These are phyloP conservation scores for Sporodiniella umbellata DNA, from an alignment of 371 early-diverging fungal species.

Conservation along the genomic window DNA sequence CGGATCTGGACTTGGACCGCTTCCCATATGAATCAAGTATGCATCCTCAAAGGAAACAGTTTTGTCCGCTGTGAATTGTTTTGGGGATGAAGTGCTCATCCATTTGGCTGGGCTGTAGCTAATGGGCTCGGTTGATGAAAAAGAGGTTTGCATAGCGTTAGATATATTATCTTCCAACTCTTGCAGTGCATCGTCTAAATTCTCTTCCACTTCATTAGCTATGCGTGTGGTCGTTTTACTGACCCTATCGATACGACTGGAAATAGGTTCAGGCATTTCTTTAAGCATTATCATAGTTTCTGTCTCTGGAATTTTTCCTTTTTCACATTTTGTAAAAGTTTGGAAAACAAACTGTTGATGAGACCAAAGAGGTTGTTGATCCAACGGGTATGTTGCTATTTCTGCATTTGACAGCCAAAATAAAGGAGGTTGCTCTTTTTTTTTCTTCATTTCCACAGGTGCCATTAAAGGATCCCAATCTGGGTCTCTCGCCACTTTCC, in stretches of 20 bases:
- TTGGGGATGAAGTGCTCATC: slow-evolving; percentile 22
- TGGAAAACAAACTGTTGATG: slow-evolving; percentile 53
- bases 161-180: slow-evolving; percentile 52
- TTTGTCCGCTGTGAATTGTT: slow-evolving; percentile 3
- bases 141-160: slow-evolving; percentile 49
- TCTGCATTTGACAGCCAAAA: slow-evolving; percentile 56
- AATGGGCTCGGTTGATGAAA: slow-evolving; percentile 31
- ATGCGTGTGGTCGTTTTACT: slow-evolving; percentile 35
- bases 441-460: slow-evolving; percentile 2
- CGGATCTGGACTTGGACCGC: slow-evolving; percentile 41
- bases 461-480: slow-evolving; percentile 47
- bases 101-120: slow-evolving; percentile 35
- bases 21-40: slow-evolving; percentile 53
- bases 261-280: slow-evolving; percentile 47
- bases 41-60: slow-evolving; percentile 64
- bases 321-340: slow-evolving; percentile 34
- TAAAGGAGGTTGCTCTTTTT: slow-evolving; percentile 11
- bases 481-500: slow-evolving; percentile 47
- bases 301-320: slow-evolving; percentile 37
- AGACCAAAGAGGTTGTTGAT: slow-evolving; percentile 51
- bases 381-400: slow-evolving; percentile 48
- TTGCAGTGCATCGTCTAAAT: slow-evolving; percentile 45
- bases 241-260: slow-evolving; percentile 43
- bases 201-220: slow-evolving; percentile 31
- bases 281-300: slow-evolving; percentile 40